Base-by-base conservation (phyloP, 306 rosid species). In the Crotalaria pallida region DNA sequence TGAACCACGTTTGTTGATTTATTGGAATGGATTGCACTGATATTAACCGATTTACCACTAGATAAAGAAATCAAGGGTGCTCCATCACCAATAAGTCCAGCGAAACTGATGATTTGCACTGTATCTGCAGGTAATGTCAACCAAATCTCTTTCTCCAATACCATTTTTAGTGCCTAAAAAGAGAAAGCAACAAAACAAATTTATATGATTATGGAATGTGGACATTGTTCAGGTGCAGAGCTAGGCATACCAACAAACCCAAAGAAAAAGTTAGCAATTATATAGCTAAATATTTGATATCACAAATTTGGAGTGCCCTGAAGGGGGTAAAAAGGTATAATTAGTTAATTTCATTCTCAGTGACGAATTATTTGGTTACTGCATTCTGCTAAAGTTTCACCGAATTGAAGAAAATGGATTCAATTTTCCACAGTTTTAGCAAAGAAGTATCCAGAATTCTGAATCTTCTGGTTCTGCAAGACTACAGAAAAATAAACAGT, bases 1-100 rank as follows among this genome's bases (percentile, higher is more conserved):
- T 80, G 86, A 55, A 80, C 82, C 63, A 78, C 38, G 82, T 68
- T 89, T 17, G 67, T 50, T 22, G 87, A 77, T 81, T 81, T 87
- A 75, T 69, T 74, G 2, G 88, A 87, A 75, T 51, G 85, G 44
- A 65, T 58, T 60, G 79, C 79, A 65, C 79, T 79, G 56, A 63
- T 48, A 65, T 58, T 85, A 55, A 73, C 49, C 41, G 89, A 85
- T 58, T 76, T 83, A 71, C 79, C 80, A 31, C 74, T 81, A 65
- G 92, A 82, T 45, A 84, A 68, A 79, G 83, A 80, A 76, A 94
- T 86, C 71, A 94, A 77, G 13, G 97, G 97, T 18, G 99, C 96
- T 57, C 99, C 96, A 79, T 91, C 99, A 77, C 99, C 99, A 82
- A 84, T 76, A 68, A 95, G 96, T 74, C 97, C 99, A n/a, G 99